Base-by-base conservation (phyloP, 2,329 filamentous ascomycete species). In the Epichloe sibirici region DNA sequence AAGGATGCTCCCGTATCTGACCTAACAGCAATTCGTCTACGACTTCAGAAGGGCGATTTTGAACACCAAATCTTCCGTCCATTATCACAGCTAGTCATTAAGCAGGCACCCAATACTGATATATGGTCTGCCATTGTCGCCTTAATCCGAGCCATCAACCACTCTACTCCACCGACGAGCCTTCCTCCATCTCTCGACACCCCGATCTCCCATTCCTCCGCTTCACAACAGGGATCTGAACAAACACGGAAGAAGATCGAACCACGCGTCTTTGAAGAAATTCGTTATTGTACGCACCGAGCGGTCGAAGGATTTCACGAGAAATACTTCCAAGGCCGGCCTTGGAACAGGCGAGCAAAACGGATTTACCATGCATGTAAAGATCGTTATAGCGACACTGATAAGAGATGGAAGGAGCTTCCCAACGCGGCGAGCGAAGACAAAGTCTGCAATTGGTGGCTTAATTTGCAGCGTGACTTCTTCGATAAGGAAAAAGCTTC, bases 221-320 rank as follows among this genome's bases (percentile, higher is more conserved):
- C 40, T 43, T 43, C 40, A 17, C 17, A 43, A 17, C 17, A 43
- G 11, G 40, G 17, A 5, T 43, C 40, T 11, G 40, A 43, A 43
- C 40, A 43, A 17, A 43, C 40, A 11, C 15, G 40, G 8, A 7
- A 9, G 15, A 13, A 13, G 13, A 35, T 28, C 5, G 15, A 45
- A 28, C 43, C 43, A 13, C 43, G 43, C 12, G 45, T 54, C 8
- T 54, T 54, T 44, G 48, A 54, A 31, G 49, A 54, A 44, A 54
- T 54, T 34, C 44, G 49, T 31, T 12, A 51, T 17, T 54, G 45
- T 45, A 54, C 49, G 15, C 23, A 45, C 23, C 25, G 43, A 25
- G 43, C 43, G 43, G 43, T 45, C 25, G 6, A 45, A 45, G 13
- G 25, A 34, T 45, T 45, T 31, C 43, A 45, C 25, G 23, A 45